Percentiles rank a stretch among this genome's conserved stretches.
These are phyloP conservation scores for Phoma sp. DNA, from an alignment of 2,329 filamentous ascomycete species.

Conservation along the genomic window DNA sequence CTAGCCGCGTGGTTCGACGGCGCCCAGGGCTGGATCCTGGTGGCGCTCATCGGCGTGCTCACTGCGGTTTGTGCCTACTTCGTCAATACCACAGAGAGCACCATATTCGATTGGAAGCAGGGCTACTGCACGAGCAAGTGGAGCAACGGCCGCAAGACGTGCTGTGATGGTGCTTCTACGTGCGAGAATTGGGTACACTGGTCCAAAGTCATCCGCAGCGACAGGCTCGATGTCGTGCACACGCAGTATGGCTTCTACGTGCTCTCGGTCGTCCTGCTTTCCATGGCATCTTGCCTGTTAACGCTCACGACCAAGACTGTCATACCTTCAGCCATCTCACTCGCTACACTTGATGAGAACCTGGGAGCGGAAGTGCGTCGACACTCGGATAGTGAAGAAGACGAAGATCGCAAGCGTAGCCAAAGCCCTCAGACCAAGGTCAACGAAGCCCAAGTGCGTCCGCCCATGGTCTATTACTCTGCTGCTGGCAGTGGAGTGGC, in stretches of 20 bases:
- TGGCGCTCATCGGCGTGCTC: slow-evolving; percentile 84
- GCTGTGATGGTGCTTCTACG: slow-evolving; percentile 62
- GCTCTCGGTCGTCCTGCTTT: slow-evolving; percentile 71
- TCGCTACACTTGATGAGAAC: slow-evolving; percentile 92
- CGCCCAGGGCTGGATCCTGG: slow-evolving; percentile 91
- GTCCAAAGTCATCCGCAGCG: slow-evolving; percentile 64
- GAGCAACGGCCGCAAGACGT: slow-evolving; percentile 74
- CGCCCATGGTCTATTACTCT: slow-evolving; percentile 92
- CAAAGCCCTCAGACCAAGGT: slow-evolving; percentile 51
- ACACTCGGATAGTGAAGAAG: slow-evolving; percentile 53
- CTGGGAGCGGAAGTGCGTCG: slow-evolving; percentile 67
- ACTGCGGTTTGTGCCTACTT: slow-evolving; percentile 87
- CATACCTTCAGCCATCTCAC: slow-evolving; percentile 84
- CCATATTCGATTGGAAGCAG: slow-evolving; percentile 88
- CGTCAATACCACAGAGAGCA: slow-evolving; percentile 84
- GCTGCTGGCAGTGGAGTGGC: slow-evolving; percentile 95
- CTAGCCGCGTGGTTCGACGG: slow-evolving; percentile 80
- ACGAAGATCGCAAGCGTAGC: slow-evolving; percentile 49
- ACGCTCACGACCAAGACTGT: slow-evolving; percentile 92
- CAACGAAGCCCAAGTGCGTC: slow-evolving; percentile 50
- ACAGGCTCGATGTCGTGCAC: slow-evolving; percentile 59
- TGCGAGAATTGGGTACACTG: slow-evolving; percentile 69
- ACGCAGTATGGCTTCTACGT: slow-evolving; percentile 83
- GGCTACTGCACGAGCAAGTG: slow-evolving; percentile 78
- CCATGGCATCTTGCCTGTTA: slow-evolving; percentile 75